Base-by-base conservation (phyloP, 2,329 filamentous ascomycete genomes). In the Arthrinium puccinioides region DNA sequence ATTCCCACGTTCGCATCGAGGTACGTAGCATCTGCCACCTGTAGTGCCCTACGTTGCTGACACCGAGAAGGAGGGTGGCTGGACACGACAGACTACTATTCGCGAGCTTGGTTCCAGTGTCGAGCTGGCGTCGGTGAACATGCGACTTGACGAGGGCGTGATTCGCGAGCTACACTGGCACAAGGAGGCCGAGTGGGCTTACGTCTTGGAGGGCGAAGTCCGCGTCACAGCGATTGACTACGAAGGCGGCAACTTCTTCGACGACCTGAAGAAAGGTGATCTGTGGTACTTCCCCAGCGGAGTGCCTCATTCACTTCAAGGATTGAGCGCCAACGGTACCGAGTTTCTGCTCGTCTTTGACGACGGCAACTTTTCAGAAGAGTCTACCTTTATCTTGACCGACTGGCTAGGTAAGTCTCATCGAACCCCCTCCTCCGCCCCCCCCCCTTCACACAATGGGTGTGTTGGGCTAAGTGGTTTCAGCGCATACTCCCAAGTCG, bases 161-260 rank as follows among this genome's bases (percentile, higher is more conserved):
- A 85, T 85, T 48, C 79, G 84, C 20, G 84, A 88, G 56, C 67
- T 88, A 8, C 84, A 88, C 54, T 88, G 84, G 84, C 84, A 88
- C 65, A 85, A 84, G 49, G 80, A 86, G 55, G 82, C 81, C 25
- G 84, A 88, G 53, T 87, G 84, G 83, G 81, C 80, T 0, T 87
- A 83, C 44, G 78, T 87, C 3, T 71, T 87, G 1, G 75, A 82
- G 39, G 84, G 84, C 35, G 69, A 72, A 41, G 81, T 84, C 15
- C 76, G 84, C 37, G 74, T 88, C 35, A 86, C 82, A 0, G 83
- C 79, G 1, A 70, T 88, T 14, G 82, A 87, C 58, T 76, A 81
- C 28, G 80, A 89, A 43, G 84, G 84, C 9, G 77, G 84, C 43
- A 84, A 77, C 44, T 88, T 87, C 55, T 74, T 88, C 43, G 84